A percentile compares a stretch with the other conserved stretches of the same genome.
phyloP scores from a whole-genome alignment of 257 asterid genomes.

The Knoxia roxburghii region DNA sequence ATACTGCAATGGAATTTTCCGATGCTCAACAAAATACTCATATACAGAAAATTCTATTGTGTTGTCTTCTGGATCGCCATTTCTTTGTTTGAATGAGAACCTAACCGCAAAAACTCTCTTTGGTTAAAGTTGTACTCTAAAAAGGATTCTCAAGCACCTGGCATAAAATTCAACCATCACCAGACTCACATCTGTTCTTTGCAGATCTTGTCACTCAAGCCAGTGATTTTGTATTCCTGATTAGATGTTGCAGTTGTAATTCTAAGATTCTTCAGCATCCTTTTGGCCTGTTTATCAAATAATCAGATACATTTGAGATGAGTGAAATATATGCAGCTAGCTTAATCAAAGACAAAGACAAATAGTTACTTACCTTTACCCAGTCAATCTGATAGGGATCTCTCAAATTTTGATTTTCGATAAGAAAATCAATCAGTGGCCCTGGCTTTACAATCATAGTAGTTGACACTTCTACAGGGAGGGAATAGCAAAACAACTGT shows the following conservation, averaged over 20 bases:
- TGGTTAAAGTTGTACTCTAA: background rate
- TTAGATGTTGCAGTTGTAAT: slow-evolving; percentile 30
- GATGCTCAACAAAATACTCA: slow-evolving; percentile 44
- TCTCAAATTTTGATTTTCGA: slow-evolving; percentile 36
- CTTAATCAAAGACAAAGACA: background rate
- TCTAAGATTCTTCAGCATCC: slow-evolving; percentile 52
- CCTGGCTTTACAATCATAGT: slow-evolving; percentile 68
- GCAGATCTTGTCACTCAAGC: slow-evolving; percentile 53
- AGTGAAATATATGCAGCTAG: background rate
- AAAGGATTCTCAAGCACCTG: background rate
- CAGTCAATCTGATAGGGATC: slow-evolving; percentile 45
- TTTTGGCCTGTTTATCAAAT: slow-evolving; percentile 49
- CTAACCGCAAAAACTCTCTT: too few species aligned
- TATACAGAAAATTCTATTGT: slow-evolving; percentile 43
- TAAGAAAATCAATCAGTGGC: slow-evolving; percentile 50
- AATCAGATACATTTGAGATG: background rate
- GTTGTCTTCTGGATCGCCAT: slow-evolving; percentile 22
- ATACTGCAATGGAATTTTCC: slow-evolving; percentile 24
- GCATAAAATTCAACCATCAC: background rate
- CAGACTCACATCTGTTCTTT: slow-evolving; percentile 42
- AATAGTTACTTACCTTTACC: slow-evolving; percentile 37
- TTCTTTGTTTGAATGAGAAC: slow-evolving; percentile 40
- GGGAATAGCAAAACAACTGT: slow-evolving; percentile 4
- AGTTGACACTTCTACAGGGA: slow-evolving; percentile 51
- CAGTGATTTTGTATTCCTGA: slow-evolving; percentile 50